Conservation (phyloP, 306 rosid species). For the Neltuma alba region DNA sequence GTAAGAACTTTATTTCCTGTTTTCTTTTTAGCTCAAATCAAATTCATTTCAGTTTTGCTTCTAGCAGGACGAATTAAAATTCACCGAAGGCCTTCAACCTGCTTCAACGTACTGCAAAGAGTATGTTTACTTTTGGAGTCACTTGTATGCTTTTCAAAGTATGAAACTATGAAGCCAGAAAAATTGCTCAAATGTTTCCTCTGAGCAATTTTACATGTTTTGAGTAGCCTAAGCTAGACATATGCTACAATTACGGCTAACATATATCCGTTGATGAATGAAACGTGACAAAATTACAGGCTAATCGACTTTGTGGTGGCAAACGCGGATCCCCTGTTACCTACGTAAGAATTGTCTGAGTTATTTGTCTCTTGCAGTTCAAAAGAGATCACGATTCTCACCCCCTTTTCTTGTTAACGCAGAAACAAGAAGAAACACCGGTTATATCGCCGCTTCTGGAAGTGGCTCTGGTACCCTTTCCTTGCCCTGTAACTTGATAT, state of each 20-base stretch:
- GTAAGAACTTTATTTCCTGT: neutral
- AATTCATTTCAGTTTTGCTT: slow-evolving; percentile 31
- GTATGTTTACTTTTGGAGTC: slow-evolving; percentile 51
- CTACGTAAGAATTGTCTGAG: slow-evolving; percentile 64
- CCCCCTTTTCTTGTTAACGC: slow-evolving; percentile 42
- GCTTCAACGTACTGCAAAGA: slow-evolving; percentile 92
- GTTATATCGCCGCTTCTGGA: slow-evolving; percentile 71
- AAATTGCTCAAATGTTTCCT: neutral
- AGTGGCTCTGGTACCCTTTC: slow-evolving; percentile 79
- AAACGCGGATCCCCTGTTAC: slow-evolving; percentile 77
- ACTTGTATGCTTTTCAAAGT: neutral
- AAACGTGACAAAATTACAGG: slow-evolving; percentile 54
- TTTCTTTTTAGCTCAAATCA: neutral
- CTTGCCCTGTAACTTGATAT: slow-evolving; percentile 10
- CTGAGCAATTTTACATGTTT: neutral
- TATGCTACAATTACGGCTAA: neutral
- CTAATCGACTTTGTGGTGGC: slow-evolving; percentile 66
- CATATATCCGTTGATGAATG: neutral
- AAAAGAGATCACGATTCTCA: slow-evolving; percentile 32
- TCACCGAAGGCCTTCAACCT: slow-evolving; percentile 69
- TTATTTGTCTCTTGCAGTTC: slow-evolving; percentile 23
- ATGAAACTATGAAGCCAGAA: neutral
- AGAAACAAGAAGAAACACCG: slow-evolving; percentile 67
- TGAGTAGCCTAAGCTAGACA: neutral
- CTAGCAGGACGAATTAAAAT: slow-evolving; percentile 81